Evolutionary conservation across 371 early-diverging fungal species (phyloP).

Genomic region (Blakeslea trispora): DNA sequence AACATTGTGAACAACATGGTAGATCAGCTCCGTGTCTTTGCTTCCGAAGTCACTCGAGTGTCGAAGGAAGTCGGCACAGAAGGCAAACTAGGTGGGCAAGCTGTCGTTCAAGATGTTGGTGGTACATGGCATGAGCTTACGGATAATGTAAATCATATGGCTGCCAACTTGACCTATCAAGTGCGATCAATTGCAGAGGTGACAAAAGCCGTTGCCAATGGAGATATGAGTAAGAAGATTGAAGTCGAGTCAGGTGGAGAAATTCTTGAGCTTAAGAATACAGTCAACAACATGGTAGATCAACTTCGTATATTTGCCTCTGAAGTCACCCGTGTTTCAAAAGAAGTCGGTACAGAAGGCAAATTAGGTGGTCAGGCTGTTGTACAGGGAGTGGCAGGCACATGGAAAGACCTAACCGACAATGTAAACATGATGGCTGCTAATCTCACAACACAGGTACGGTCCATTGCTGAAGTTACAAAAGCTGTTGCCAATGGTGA

Average conservation of each 20-base stretch:
- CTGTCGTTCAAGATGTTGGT: slow-evolving; percentile 31
- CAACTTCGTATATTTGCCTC: slow-evolving; percentile 52
- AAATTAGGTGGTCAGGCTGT: slow-evolving; percentile 57
- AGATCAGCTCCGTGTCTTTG: slow-evolving; percentile 29
- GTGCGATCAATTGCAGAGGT: slow-evolving; percentile 48
- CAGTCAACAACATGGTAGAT: slow-evolving; percentile 38
- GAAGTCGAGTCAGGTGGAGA: slow-evolving; percentile 32
- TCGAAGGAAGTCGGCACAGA: slow-evolving; percentile 37
- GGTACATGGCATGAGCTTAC: slow-evolving; percentile 50
- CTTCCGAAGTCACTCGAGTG: slow-evolving; percentile 40
- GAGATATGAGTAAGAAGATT: slow-evolving; percentile 33
- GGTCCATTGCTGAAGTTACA: slow-evolving; percentile 47
- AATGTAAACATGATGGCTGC: slow-evolving; percentile 65
- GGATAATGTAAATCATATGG: slow-evolving; percentile 43
- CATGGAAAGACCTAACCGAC: slow-evolving; percentile 60
- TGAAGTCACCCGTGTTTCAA: slow-evolving; percentile 62
- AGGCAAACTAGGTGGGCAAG: slow-evolving; percentile 40
- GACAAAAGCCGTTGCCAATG: slow-evolving; percentile 38
- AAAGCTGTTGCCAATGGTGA: slow-evolving; percentile 58
- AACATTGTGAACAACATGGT: slow-evolving; percentile 67
- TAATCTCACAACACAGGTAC: slow-evolving; percentile 58
- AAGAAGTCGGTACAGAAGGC: slow-evolving; percentile 64
- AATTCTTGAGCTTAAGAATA: slow-evolving; percentile 36
- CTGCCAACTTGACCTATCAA: slow-evolving; percentile 42
- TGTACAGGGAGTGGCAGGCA: slow-evolving; percentile 55